phyloP scores from a whole-genome alignment of 805 yeast species.

The Schizosaccharomyces octosporus region DNA sequence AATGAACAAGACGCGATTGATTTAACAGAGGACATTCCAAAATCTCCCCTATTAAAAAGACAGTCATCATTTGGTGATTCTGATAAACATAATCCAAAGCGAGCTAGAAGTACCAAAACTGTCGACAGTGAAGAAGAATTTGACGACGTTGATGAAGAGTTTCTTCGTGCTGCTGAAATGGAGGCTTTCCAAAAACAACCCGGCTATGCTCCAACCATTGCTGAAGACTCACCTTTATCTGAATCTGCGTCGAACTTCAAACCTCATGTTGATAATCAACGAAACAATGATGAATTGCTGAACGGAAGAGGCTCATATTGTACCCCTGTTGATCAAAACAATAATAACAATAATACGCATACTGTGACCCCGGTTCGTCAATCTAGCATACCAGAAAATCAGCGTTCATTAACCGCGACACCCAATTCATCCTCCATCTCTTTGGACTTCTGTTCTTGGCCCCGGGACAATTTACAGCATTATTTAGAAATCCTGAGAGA shows the following conservation, averaged over 20 bases:
- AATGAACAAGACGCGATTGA: background rate
- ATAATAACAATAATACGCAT: too few relatives aligned
- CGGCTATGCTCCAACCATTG: too few relatives aligned
- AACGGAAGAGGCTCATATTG: too few relatives aligned
- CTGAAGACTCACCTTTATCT: too few relatives aligned
- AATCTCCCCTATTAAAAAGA: background rate
- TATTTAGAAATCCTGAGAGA: background rate
- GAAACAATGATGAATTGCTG: too few relatives aligned
- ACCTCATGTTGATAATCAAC: too few relatives aligned
- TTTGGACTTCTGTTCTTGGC: background rate
- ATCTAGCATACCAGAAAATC: background rate
- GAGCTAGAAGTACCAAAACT: background rate
- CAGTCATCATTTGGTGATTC: background rate
- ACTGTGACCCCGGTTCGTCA: too few relatives aligned
- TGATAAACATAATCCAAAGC: background rate
- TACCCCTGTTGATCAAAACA: too few relatives aligned
- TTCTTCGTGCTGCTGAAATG: background rate
- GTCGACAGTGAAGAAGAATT: background rate
- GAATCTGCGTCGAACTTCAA: too few relatives aligned
- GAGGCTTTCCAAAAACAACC: background rate
- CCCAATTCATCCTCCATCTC: background rate
- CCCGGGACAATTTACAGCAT: background rate
- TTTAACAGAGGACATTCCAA: background rate
- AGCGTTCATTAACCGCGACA: background rate
- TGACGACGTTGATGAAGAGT: background rate